Evolutionary conservation across 805 yeast genomes (phyloP), one percentile per base, ranked within the genome.

Genomic region (Saccharomycopsis malanga): DNA sequence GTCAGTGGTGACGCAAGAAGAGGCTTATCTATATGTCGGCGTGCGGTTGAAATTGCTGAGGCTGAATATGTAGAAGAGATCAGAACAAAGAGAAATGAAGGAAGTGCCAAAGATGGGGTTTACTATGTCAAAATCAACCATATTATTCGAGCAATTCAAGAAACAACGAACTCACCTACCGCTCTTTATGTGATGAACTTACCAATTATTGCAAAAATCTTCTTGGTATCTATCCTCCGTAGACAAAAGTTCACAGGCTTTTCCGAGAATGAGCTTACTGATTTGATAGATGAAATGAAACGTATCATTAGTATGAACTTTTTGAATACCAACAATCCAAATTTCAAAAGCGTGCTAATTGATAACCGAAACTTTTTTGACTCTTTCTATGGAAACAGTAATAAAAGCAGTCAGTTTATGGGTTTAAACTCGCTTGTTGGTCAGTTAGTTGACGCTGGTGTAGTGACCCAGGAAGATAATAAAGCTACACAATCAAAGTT

Each of bases 1-100:
- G 97, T 93, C 2, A 85, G 94, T 61, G 98, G 99, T 49, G 99
- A 93, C 69, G 98, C 97, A 1, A 72, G 99, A 58, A 70, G 98
- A 50, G 97, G 96, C 0, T 68, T 93, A 46, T 83, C 83, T 48
- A 84, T 93, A 21, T 84, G 96, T 58, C 73, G 89, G 34, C 69
- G 97, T 48, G 96, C 97, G 0, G 83, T 89, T 5, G 96, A 87
- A 59, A 70, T 89, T 25, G 95, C 96, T 0, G 94, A 87, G 58
- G 58, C 64, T 29, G 84, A 81, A 50, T 76, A 71, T 57, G 57
- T 71, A 58, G 57, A 60, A 34, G 63, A 65, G 29, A 49, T 58
- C 10, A 48, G 43, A 9, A 58, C 53, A 14, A 40, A 49, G 12
- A 56, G 29, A 10, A 38, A 29, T 4, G 25, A 24, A 4, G 58